Percentiles rank a stretch among this genome's conserved stretches.
phyloP scores from a whole-genome alignment of 1,284 basidiomycete species.

The Clitocybe nebularis region DNA sequence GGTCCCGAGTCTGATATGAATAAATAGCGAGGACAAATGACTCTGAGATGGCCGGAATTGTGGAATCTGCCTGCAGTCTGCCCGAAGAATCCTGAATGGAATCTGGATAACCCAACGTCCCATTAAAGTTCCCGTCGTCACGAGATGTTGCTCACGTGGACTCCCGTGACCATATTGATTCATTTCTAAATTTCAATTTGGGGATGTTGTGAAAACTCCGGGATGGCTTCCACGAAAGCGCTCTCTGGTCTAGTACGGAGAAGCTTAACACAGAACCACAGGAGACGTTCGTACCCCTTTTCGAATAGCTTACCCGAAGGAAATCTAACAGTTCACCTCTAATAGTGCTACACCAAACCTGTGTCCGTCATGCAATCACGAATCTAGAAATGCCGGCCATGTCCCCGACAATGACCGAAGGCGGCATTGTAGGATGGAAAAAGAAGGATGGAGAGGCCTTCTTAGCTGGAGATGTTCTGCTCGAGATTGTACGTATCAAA shows the following conservation, averaged over 20 bases:
- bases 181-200: background rate
- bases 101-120: no score
- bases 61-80: background rate
- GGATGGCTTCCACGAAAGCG: slow-evolving; percentile 23
- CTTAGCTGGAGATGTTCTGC: slow-evolving; percentile 81
- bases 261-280: slow-evolving; percentile 7
- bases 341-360: slow-evolving; percentile 63
- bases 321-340: slow-evolving; percentile 8
- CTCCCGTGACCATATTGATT: slow-evolving; percentile 8
- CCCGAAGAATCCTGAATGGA: background rate
- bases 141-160: slow-evolving; percentile 9
- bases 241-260: slow-evolving; percentile 16
- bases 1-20: no score
- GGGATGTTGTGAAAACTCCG: slow-evolving; percentile 2
- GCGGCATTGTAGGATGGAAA: slow-evolving; percentile 93
- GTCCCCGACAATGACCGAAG: slow-evolving; percentile 99
- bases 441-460: slow-evolving; percentile 87
- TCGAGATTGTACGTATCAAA: slow-evolving; percentile 86
- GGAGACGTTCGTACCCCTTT: slow-evolving; percentile 17
- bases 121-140: no score
- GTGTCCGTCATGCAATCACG: slow-evolving; percentile 56
- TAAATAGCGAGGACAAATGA: slow-evolving; percentile 1
- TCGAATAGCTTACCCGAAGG: background rate
- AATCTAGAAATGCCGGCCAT: slow-evolving; percentile 90
- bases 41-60: background rate